These are phyloP conservation scores for Rheum nobile DNA, from an alignment of 148 eudicot species.

Conservation along the genomic window DNA sequence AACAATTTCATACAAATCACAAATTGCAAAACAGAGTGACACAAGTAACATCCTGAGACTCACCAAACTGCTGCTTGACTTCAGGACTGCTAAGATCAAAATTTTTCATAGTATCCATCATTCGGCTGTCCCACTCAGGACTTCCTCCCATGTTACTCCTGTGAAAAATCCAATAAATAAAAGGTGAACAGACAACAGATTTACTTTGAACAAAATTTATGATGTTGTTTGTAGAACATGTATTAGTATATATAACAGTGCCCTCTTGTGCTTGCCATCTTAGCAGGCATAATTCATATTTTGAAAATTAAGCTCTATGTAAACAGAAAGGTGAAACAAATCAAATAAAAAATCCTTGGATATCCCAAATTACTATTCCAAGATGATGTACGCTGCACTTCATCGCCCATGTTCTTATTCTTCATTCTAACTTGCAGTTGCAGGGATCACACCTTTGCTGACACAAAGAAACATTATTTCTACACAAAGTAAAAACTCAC, in stretches of 20 bases:
- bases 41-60: background rate
- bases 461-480: background rate
- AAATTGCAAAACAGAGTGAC: background rate
- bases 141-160: constrained; percentile 79
- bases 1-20: background rate
- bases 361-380: background rate
- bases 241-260: background rate
- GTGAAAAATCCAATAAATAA: constrained; percentile 1
- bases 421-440: background rate
- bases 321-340: background rate
- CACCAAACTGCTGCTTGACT: constrained; percentile 90
- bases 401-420: background rate
- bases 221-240: background rate
- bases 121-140: constrained; percentile 53
- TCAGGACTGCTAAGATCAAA: constrained; percentile 89
- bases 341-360: background rate
- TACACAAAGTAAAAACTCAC: constrained; percentile 33
- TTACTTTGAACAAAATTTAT: background rate
- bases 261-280: background rate
- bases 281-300: background rate
- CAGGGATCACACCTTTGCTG: background rate
- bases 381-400: background rate
- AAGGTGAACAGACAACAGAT: background rate
- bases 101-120: constrained; percentile 64
- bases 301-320: background rate